These are phyloP conservation scores for Fusarium praegraminearum DNA, from an alignment of 2,329 filamentous ascomycete genomes.

Conservation along the genomic window DNA sequence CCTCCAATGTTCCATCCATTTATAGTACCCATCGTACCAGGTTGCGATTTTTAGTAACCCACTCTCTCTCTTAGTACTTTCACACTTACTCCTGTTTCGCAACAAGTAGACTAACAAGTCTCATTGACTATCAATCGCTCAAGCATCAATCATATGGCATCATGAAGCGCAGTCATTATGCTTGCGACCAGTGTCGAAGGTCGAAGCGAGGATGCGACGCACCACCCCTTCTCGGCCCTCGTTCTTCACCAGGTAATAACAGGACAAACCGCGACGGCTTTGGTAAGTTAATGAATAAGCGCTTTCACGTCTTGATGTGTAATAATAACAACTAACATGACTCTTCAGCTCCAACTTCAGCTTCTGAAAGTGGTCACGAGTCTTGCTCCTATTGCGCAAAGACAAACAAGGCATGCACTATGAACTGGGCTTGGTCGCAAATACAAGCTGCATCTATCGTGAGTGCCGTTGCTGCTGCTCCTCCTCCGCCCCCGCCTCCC, in stretches of 20 bases:
- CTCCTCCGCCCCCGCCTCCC: background rate
- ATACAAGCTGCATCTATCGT: constrained; percentile 26
- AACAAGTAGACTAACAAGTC: background rate
- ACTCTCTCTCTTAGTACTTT: background rate
- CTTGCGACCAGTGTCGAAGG: constrained; percentile 44
- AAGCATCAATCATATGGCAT: background rate
- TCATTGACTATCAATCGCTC: background rate
- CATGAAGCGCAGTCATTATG: constrained; percentile 45
- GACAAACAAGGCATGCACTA: constrained; percentile 49
- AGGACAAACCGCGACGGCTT: constrained; percentile 17
- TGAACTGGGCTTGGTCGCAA: constrained; percentile 44
- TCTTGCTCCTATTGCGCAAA: constrained; percentile 51
- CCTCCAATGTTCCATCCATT: background rate
- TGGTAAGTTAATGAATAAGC: constrained; percentile 24
- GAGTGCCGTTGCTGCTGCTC: constrained; percentile 15
- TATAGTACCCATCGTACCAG: background rate
- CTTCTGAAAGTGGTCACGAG: background rate
- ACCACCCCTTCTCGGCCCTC: constrained; percentile 26
- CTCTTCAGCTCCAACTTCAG: background rate
- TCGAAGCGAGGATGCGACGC: constrained; percentile 46
- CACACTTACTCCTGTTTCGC: background rate
- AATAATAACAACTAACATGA: constrained; percentile 2
- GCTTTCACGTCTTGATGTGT: background rate
- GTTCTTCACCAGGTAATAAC: constrained; percentile 1
- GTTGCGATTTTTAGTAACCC: background rate